Percentiles rank a stretch among this genome's conserved stretches.
These are phyloP conservation scores for Aristolochia contorta DNA, from an alignment of 164 flowering plant genomes.

Conservation along the genomic window DNA sequence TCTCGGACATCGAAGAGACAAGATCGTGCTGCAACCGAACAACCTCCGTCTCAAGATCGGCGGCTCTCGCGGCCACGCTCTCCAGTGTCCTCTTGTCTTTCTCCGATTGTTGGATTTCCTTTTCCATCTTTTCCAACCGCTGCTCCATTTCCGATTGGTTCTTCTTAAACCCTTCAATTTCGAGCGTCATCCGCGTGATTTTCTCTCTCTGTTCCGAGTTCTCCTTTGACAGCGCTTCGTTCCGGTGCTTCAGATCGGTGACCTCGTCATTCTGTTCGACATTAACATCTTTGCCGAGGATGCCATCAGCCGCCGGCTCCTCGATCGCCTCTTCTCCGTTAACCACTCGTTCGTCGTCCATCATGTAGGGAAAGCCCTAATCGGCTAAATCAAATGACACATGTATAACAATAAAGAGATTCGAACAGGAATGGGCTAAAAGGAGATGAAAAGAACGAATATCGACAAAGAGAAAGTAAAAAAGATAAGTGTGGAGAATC, in stretches of 20 bases:
- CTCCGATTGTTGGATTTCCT: constrained; percentile 3
- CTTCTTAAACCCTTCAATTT: constrained; percentile 26
- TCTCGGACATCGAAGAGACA: constrained; percentile 27
- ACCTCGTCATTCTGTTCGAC: constrained; percentile 16
- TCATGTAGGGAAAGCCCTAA: constrained; percentile 1
- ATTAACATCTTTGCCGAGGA: constrained; percentile 4
- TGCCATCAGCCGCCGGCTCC: constrained; percentile 21
- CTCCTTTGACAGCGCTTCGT: constrained; percentile 35
- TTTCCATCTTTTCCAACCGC: constrained; percentile 8
- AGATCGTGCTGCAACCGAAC: constrained; percentile 61
- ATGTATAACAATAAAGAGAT: too few species aligned
- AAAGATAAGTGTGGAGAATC: too few species aligned
- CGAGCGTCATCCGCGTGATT: constrained; percentile 21
- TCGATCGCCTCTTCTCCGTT: constrained; percentile 20
- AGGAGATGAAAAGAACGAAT: too few species aligned
- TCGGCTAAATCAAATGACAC: too few species aligned
- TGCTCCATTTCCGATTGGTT: constrained; percentile 25
- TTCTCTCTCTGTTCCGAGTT: constrained; percentile 21
- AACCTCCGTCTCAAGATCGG: constrained; percentile 53
- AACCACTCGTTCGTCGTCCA: constrained; percentile 34
- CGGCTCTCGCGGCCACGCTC: constrained; percentile 29
- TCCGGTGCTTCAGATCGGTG: constrained; percentile 22
- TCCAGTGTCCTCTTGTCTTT: constrained; percentile 1
- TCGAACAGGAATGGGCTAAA: too few species aligned
- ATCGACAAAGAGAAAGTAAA: too few species aligned